Percentiles rank a stretch among this genome's conserved stretches.
phyloP scores from a whole-genome alignment of 2,329 filamentous ascomycete genomes.

The Scedosporium aurantiacum region DNA sequence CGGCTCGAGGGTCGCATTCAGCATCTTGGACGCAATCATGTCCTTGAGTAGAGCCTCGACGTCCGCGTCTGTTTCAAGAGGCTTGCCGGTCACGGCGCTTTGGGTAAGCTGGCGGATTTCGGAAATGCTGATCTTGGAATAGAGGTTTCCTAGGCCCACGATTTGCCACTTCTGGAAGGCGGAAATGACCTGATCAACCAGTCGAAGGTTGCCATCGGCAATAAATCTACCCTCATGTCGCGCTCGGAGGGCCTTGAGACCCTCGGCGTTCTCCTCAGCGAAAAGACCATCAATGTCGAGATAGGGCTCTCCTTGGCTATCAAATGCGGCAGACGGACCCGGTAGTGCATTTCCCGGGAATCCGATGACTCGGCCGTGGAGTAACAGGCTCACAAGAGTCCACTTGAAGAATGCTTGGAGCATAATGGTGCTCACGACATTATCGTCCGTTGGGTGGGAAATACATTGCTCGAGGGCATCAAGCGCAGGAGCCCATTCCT shows the following conservation, averaged over 20 bases:
- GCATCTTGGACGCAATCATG: conserved; percentile 45
- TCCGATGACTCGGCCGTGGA: conserved; percentile 41
- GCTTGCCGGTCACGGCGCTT: conserved; percentile 40
- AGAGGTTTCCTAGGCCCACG: conserved; percentile 60
- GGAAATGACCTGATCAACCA: conserved; percentile 58
- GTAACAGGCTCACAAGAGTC: conserved; percentile 65
- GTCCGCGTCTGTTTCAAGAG: conserved; percentile 29
- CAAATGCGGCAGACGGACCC: neutral
- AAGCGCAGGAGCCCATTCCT: conserved; percentile 51
- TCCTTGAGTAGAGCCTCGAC: conserved; percentile 34
- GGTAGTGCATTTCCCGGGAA: neutral
- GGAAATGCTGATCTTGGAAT: conserved; percentile 45
- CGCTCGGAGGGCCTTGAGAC: conserved; percentile 54
- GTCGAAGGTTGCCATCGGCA: conserved; percentile 60
- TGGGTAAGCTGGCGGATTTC: conserved; percentile 40
- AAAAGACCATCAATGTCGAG: conserved; percentile 45
- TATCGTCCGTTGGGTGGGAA: conserved; percentile 52
- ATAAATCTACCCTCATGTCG: conserved; percentile 47
- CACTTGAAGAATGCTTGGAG: conserved; percentile 88
- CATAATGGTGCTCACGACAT: conserved; percentile 64
- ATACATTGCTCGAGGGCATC: conserved; percentile 54
- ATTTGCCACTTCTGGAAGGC: conserved; percentile 70
- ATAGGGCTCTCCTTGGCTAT: conserved; percentile 46
- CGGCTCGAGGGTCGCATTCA: conserved; percentile 40
- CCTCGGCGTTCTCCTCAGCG: conserved; percentile 28